phyloP scores from a whole-genome alignment of 2,329 filamentous ascomycete species.

The Parastagonospora avenae region DNA sequence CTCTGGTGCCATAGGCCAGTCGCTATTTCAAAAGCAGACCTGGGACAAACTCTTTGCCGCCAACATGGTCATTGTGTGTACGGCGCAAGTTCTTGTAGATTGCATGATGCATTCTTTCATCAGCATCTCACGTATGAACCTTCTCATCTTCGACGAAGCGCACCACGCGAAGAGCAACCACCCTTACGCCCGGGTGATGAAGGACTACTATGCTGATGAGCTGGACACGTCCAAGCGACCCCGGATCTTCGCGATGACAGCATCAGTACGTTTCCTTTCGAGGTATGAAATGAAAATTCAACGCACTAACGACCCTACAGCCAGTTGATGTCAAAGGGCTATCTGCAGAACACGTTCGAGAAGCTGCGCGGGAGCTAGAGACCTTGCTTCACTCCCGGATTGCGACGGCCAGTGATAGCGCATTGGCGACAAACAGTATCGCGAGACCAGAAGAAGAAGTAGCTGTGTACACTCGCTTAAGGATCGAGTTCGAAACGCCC shows the following conservation, averaged over 20 bases:
- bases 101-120: slow-evolving; percentile 81
- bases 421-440: slow-evolving; percentile 63
- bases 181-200: slow-evolving; percentile 86
- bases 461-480: slow-evolving; percentile 60
- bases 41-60: slow-evolving; percentile 64
- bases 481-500: slow-evolving; percentile 63
- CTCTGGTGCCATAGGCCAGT: slow-evolving; percentile 70
- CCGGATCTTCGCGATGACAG: slow-evolving; percentile 93
- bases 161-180: slow-evolving; percentile 96
- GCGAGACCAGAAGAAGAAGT: slow-evolving; percentile 65
- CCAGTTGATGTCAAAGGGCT: slow-evolving; percentile 76
- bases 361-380: slow-evolving; percentile 76
- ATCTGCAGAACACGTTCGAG: slow-evolving; percentile 63
- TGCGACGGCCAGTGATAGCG: slow-evolving; percentile 71
- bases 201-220: slow-evolving; percentile 74
- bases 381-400: slow-evolving; percentile 79
- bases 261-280: slow-evolving; percentile 57
- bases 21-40: slow-evolving; percentile 64
- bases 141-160: slow-evolving; percentile 94
- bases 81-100: slow-evolving; percentile 81
- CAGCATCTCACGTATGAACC: slow-evolving; percentile 79
- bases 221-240: slow-evolving; percentile 60
- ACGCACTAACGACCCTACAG: too few species aligned
- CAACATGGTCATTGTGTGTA: slow-evolving; percentile 89
- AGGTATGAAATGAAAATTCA: too few species aligned